Evolutionary conservation across 1,284 basidiomycete genomes (phyloP).

Genomic region (Pisolithus thermaeus): DNA sequence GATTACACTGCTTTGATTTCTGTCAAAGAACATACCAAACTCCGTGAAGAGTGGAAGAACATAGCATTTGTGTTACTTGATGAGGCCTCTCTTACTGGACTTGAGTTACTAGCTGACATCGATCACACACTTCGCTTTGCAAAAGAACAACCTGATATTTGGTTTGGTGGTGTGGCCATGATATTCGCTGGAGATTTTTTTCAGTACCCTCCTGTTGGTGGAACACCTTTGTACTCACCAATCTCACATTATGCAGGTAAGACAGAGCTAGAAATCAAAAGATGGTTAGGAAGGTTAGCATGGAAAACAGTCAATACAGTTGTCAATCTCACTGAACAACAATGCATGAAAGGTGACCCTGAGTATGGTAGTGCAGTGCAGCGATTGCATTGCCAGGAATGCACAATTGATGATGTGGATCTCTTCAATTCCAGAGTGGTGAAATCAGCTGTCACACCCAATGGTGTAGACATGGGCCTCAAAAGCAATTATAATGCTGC

Average conservation of each 20-base stretch:
- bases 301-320: conserved; percentile 26
- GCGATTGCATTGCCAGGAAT: conserved; percentile 1
- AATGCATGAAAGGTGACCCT: conserved; percentile 25
- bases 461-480: too few species aligned
- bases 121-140: conserved; percentile 14
- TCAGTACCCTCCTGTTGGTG: conserved; percentile 20
- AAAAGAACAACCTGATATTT: conserved; percentile 4
- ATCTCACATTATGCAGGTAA: conserved; percentile 10
- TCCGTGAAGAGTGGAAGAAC: too few species aligned
- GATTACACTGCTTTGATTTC: too few species aligned
- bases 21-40: too few species aligned
- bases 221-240: conserved; percentile 20
- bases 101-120: conserved; percentile 3
- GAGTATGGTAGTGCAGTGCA: conserved; percentile 16
- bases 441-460: conserved; percentile 4
- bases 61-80: too few species aligned
- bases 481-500: too few species aligned
- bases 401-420: conserved; percentile 22
- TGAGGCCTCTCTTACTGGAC: too few species aligned
- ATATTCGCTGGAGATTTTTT: conserved; percentile 17
- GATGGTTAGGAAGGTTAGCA: conserved; percentile 18
- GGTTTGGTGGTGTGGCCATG: conserved; percentile 5
- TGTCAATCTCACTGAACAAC: conserved; percentile 23
- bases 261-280: conserved; percentile 10
- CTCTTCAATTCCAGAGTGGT: conserved; percentile 25